A percentile compares a stretch with the other conserved stretches of the same genome.
These are phyloP conservation scores for Colletotrichum noveboracense DNA, from an alignment of 2,329 filamentous ascomycete genomes.

Conservation along the genomic window DNA sequence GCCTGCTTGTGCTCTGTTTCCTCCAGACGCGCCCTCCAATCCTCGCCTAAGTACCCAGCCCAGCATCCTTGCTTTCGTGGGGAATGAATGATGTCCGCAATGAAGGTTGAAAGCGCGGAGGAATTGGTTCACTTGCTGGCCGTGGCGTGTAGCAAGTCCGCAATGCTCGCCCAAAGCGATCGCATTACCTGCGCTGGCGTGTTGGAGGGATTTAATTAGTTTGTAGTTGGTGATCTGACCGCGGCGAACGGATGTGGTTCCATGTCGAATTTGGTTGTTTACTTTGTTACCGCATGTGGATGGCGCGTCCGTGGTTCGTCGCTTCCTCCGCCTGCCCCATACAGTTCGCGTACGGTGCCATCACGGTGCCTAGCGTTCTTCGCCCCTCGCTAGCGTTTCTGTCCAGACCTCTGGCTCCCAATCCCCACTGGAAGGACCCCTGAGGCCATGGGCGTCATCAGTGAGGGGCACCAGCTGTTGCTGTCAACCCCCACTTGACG, in stretches of 20 bases:
- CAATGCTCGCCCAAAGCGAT: neutral
- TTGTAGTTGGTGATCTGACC: constrained; percentile 14
- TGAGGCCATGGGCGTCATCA: constrained; percentile 13
- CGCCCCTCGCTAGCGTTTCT: neutral
- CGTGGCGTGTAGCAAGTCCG: neutral
- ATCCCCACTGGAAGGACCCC: neutral
- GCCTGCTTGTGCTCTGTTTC: constrained; percentile 27
- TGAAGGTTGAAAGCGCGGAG: neutral
- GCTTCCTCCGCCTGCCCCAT: neutral
- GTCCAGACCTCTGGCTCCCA: neutral
- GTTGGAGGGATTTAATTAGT: constrained; percentile 5
- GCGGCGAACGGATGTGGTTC: constrained; percentile 14
- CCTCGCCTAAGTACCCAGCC: constrained; percentile 64
- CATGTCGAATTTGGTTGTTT: constrained; percentile 24
- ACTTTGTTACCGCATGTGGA: constrained; percentile 28
- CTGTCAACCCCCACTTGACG: constrained; percentile 7
- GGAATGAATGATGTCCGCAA: neutral
- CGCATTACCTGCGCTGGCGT: constrained; percentile 3
- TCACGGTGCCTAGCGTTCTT: neutral
- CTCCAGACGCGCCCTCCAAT: constrained; percentile 43
- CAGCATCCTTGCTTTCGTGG: constrained; percentile 47
- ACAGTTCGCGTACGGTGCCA: neutral
- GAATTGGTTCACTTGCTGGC: neutral
- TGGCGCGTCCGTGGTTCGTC: constrained; percentile 18
- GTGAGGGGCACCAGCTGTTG: constrained; percentile 9